Percentiles rank a stretch among this genome's conserved stretches.
phyloP scores from a whole-genome alignment of 768 basidiomycete species.

The Rhizopogon rudus region DNA sequence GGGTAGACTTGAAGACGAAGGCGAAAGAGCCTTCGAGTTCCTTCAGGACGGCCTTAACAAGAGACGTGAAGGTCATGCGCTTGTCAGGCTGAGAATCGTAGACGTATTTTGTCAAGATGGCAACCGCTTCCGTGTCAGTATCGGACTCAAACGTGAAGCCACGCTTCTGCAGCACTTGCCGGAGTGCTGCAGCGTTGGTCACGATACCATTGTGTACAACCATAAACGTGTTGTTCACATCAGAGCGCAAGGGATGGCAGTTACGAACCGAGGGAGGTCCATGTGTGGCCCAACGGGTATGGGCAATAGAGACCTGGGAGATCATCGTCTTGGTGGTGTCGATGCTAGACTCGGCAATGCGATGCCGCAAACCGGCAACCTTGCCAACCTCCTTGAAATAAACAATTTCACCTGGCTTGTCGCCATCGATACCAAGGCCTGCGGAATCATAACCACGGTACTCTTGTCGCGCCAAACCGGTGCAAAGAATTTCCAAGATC shows the following conservation, averaged over 20 bases:
- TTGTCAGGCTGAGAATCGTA: conserved; percentile 91
- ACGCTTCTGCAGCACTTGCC: conserved; percentile 90
- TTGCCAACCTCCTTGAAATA: conserved; percentile 99
- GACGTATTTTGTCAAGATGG: conserved; percentile 93
- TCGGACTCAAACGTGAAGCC: conserved; percentile 94
- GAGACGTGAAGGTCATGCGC: conserved; percentile 80
- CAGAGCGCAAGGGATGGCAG: conserved; percentile 93
- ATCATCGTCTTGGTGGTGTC: conserved; percentile 75
- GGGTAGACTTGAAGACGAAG: conserved; percentile 95
- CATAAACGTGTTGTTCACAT: conserved; percentile 76
- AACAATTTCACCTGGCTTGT: conserved; percentile 67
- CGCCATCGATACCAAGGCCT: conserved; percentile 87
- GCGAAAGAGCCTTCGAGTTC: conserved; percentile 99
- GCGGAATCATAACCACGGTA: conserved; percentile 99
- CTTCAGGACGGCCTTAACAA: conserved; percentile 94
- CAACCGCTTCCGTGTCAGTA: conserved; percentile 97
- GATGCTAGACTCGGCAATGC: conserved; percentile 66
- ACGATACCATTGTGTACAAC: conserved; percentile 99
- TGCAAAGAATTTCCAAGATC: conserved; percentile 85
- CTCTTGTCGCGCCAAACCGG: conserved; percentile 91
- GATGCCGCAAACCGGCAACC: conserved; percentile 87
- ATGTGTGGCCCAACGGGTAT: conserved; percentile 99
- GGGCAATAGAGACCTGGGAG: conserved; percentile 93
- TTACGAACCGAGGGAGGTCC: conserved; percentile 84
- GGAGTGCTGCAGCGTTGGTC: conserved; percentile 86